Evolutionary conservation across 23 red algal genomes (phyloP), one percentile per base, ranked within the genome.

Genomic region (Chondrus crispus): DNA sequence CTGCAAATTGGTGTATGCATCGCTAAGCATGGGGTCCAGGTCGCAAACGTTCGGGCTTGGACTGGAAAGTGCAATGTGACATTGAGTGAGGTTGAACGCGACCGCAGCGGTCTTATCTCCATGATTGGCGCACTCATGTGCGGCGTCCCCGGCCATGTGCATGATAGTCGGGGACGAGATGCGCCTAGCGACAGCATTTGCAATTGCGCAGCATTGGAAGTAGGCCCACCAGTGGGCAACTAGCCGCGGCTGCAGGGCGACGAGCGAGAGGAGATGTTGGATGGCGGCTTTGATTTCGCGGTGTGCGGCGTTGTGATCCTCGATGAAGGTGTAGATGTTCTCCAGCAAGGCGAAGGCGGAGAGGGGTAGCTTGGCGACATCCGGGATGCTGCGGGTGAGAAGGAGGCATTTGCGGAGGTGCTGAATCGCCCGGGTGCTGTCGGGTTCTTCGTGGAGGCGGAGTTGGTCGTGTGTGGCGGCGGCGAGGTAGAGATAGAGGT

Each of bases 391-490:
- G n/a, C 48, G 49, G 12, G 80, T 16, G 53, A 90, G 26, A 47
- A 90, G 49, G 72, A 38, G 63, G 73, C 87, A 90, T 69, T 90
- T 90, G 52, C n/a, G 72, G 22, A 90, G 30, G 11, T 54, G 46
- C 72, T 69, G 49, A 46, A 90, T 42, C 20, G 87, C 87, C 16
- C 87, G 72, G 20, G 47, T 79, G 13, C 44, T 35, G 33, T 66
- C 71, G 60, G 60, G 35, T 22, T 32, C 35, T 22, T 66, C 8
- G 9, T 6, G 60, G 60, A 66, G 60, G 60, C 8, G 60, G 60
- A 32, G 18, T 66, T 66, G 60, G 26, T 8, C n/a, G n/a, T n/a
- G n/a, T n/a, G n/a, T n/a, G n/a, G n/a, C n/a, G n/a, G n/a, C n/a
- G 18, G 35, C 7, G 18, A 66, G 7, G 18, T 66, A 32, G 60